Conservation (phyloP, 352 stramenopile genomes). For the Globisporangium yorkense region DNA sequence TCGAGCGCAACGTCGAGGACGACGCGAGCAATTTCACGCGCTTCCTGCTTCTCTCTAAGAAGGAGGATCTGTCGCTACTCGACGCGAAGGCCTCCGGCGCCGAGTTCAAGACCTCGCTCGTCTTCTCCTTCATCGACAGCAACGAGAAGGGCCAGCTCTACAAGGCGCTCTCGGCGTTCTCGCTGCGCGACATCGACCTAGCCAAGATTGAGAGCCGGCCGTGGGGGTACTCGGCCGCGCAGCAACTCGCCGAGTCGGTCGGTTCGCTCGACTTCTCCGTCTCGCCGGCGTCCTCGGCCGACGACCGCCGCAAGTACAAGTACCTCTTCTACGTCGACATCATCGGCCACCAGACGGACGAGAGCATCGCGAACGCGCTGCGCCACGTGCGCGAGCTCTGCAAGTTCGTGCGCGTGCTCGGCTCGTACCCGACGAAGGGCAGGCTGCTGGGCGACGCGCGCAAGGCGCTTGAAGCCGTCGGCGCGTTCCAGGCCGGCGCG, state of each 20-base stretch:
- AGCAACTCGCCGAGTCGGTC: constrained; percentile 35
- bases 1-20: constrained; percentile 86
- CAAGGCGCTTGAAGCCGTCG: constrained; percentile 45
- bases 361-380: constrained; percentile 69
- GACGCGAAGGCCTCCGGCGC: constrained; percentile 19
- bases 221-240: constrained; percentile 48
- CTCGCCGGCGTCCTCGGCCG: constrained; percentile 14
- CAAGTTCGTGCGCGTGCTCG: constrained; percentile 81
- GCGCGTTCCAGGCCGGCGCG: constrained; percentile 24
- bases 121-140: constrained; percentile 67
- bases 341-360: constrained; percentile 54
- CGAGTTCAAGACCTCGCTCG: constrained; percentile 69
- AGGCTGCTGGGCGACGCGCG: constrained; percentile 49
- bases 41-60: constrained; percentile 86
- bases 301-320: constrained; percentile 58
- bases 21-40: constrained; percentile 93
- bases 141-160: constrained; percentile 56
- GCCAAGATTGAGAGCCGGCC: constrained; percentile 73
- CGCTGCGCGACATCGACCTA: constrained; percentile 55
- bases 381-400: constrained; percentile 74
- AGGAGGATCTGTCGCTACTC: constrained; percentile 26
- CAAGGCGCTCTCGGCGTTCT: constrained; percentile 56
- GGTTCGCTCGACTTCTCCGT: constrained; percentile 28
- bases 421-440: constrained; percentile 77
- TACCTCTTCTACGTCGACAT: constrained; percentile 79